These are phyloP conservation scores for Tricholoma saponaceum DNA, from an alignment of 768 basidiomycete species.

Conservation along the genomic window DNA sequence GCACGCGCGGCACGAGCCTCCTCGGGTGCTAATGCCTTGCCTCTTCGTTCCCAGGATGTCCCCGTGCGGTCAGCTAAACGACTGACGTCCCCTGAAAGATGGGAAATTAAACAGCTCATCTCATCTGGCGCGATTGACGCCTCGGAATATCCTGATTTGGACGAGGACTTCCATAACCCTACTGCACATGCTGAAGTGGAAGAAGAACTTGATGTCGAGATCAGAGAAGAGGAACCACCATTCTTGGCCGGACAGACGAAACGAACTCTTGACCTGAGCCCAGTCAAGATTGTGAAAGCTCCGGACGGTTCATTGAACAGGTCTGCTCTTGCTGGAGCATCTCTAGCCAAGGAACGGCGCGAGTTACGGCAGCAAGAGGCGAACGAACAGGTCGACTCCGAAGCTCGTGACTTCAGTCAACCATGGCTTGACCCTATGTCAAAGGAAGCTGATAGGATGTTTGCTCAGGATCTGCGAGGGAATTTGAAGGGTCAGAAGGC, in stretches of 20 bases:
- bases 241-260: conserved; percentile 97
- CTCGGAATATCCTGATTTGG: conserved; percentile 91
- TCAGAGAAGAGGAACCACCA: conserved; percentile 93
- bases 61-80: conserved; percentile 80
- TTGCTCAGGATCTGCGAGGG: conserved; percentile 90
- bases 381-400: conserved; percentile 91
- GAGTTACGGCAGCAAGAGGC: conserved; percentile 93
- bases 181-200: conserved; percentile 83
- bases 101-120: conserved; percentile 99
- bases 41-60: conserved; percentile 54
- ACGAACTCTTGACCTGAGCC: conserved; percentile 90
- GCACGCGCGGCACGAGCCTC: conserved; percentile 55
- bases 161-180: conserved; percentile 79
- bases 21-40: conserved; percentile 85
- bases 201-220: conserved; percentile 95
- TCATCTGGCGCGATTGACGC: conserved; percentile 90
- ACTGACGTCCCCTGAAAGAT: conserved; percentile 93
- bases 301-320: conserved; percentile 97
- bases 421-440: conserved; percentile 99
- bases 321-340: conserved; percentile 90
- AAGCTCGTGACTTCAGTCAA: conserved; percentile 90
- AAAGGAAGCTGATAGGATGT: conserved; percentile 76
- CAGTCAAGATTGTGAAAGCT: conserved; percentile 97
- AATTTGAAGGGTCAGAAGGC: conserved; percentile 80
- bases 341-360: conserved; percentile 90